Evolutionary conservation across 805 yeast genomes (phyloP).

Genomic region (Debaryomyces hansenii): DNA sequence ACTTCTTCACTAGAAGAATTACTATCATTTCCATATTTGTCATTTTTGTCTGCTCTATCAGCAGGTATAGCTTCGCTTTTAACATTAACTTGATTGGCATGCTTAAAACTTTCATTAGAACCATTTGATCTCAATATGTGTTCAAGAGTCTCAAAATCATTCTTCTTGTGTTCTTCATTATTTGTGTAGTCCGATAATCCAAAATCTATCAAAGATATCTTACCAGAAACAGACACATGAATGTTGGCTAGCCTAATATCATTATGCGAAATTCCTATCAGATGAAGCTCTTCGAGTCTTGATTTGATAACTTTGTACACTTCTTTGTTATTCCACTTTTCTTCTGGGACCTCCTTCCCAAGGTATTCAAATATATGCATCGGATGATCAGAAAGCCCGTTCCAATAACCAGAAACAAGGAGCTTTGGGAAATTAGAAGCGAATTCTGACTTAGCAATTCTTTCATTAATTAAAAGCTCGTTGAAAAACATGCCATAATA

Average conservation of each 20-base stretch:
- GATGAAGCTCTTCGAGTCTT: slow-evolving; percentile 1
- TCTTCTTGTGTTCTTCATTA: slow-evolving; percentile 1
- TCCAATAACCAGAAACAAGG: slow-evolving; percentile 3
- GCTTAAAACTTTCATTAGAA: too few species aligned
- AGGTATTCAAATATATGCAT: slow-evolving; percentile 1
- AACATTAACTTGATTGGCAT: too few species aligned
- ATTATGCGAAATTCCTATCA: neutral
- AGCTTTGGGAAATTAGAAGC: slow-evolving; percentile 3
- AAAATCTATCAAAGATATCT: slow-evolving; percentile 1
- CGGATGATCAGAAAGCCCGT: neutral
- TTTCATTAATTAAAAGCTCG: neutral
- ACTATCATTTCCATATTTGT: too few species aligned
- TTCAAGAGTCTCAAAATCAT: neutral
- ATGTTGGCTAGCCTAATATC: neutral
- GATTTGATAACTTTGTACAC: neutral
- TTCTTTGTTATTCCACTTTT: neutral
- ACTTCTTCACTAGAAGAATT: too few species aligned
- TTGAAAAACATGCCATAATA: too few species aligned
- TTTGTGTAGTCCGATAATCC: slow-evolving; percentile 2
- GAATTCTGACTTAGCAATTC: neutral
- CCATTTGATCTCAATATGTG: too few species aligned
- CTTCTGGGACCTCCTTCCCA: neutral
- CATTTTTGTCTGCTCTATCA: too few species aligned
- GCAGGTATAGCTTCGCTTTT: too few species aligned
- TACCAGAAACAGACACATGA: slow-evolving; percentile 1